Base-by-base conservation (phyloP, 2,329 filamentous ascomycete species). In the Trichoderma harzianum region DNA sequence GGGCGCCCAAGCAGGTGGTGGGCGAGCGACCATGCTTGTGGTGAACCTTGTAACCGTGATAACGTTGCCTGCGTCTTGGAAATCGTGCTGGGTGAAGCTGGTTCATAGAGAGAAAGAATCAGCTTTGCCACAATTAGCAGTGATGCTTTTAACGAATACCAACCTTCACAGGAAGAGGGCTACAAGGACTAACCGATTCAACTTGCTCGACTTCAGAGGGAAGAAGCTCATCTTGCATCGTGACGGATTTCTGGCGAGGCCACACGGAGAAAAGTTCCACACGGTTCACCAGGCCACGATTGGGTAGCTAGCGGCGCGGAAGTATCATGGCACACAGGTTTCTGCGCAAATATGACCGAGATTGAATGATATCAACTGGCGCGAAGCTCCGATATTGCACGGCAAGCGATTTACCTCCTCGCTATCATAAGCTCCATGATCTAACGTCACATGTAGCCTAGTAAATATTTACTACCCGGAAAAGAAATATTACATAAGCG, bases 21-120 rank as follows among this genome's bases (percentile, higher is more conserved):
- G 24, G 94, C 94, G 60, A 98, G 86, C 70, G 92, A 87, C 96
- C 96, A 99, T 69, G 94, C 95, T 77, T 93, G 87, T 2, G 91
- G 86, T 3, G 93, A 93, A 75, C 90, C 90, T 79, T 98, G 96
- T 21, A 98, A 84, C 30, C 86, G 86, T 74, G 96, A 93, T 16
- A 99, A 85, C 16, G 91, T 89, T 71, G 92, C 90, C 79, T 98
- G 93, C 62, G 86, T 86, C 24, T 80, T 81, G 12, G 84, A 79
- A 66, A 89, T 85, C 24, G 80, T 80, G 39, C 84, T 82, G 53
- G 86, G 84, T 0, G 83, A 71, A 39, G 85, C 86, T 36, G 86
- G 86, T 71, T 85, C 80, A 75, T 90, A 90, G 7, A 90, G 81
- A 11, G 85, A 84, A 72, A 85, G 78, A 60, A 90, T 85, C 74